Percentiles rank a stretch among this genome's conserved stretches.
Conservation (phyloP, 306 rosid species). For the Fagus crenata region DNA sequence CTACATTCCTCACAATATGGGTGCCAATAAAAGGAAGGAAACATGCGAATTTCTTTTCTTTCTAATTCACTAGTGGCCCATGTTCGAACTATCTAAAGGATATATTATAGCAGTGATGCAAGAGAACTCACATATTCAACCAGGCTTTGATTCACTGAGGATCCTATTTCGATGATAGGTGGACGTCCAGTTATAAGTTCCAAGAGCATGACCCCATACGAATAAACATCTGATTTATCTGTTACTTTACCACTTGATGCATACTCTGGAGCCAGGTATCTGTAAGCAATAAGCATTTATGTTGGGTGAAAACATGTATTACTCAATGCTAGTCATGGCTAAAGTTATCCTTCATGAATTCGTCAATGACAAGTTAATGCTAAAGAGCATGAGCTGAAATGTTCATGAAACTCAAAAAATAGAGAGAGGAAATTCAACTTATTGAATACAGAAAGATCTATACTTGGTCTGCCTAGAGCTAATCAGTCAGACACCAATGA, state of each 20-base stretch:
- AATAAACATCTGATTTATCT: slow-evolving; percentile 92
- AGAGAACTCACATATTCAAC: slow-evolving; percentile 82
- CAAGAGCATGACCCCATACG: slow-evolving; percentile 89
- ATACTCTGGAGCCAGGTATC: slow-evolving; percentile 98
- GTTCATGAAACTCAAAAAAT: neutral
- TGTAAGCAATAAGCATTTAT: slow-evolving; percentile 34
- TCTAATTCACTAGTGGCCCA: too few relatives aligned
- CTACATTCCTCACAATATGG: too few relatives aligned
- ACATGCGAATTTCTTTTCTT: too few relatives aligned
- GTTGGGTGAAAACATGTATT: slow-evolving; percentile 15
- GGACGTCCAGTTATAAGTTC: slow-evolving; percentile 85
- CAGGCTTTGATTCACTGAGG: slow-evolving; percentile 75
- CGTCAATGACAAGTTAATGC: neutral
- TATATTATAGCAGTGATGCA: neutral
- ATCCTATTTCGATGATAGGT: slow-evolving; percentile 62
- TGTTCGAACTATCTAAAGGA: neutral
- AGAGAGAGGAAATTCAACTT: neutral
- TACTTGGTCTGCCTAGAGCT: neutral
- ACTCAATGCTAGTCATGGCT: neutral
- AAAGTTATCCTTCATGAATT: neutral
- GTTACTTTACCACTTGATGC: slow-evolving; percentile 94
- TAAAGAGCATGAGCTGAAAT: neutral
- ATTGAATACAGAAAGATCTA: neutral
- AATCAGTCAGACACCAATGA: neutral
- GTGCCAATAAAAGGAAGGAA: too few relatives aligned